phyloP scores from a whole-genome alignment of 192 early-diverging fungal species.

The Linnemannia elongata region DNA sequence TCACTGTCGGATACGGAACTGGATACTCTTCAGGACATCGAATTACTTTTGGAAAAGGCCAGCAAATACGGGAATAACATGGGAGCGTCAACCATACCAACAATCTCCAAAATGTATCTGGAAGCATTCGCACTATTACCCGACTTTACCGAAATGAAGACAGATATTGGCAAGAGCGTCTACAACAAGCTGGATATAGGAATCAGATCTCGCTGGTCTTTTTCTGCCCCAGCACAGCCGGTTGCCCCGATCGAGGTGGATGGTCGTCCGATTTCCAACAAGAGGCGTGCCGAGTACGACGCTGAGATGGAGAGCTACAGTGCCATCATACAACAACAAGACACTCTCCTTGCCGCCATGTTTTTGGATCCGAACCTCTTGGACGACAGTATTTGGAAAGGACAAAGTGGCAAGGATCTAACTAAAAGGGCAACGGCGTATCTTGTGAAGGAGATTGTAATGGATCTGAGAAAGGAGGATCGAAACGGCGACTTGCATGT shows the following conservation, averaged over 20 bases:
- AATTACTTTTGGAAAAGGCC: slow-evolving; percentile 8
- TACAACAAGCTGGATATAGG: not conserved
- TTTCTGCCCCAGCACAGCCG: not conserved
- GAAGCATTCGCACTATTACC: not conserved
- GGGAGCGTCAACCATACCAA: slow-evolving; percentile 15
- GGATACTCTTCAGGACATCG: slow-evolving; percentile 6
- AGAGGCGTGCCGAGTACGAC: not conserved
- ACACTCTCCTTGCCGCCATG: slow-evolving; percentile 11
- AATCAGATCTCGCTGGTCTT: slow-evolving; percentile 16
- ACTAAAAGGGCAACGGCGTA: not conserved
- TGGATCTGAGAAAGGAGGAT: not conserved
- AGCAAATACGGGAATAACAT: slow-evolving; percentile 11
- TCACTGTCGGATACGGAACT: not conserved
- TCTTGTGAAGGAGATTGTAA: not conserved
- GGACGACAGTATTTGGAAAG: not conserved
- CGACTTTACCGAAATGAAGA: slow-evolving; percentile 1
- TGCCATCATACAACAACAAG: not conserved
- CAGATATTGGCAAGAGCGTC: slow-evolving; percentile 15
- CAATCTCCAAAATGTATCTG: slow-evolving; percentile 21
- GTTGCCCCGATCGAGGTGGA: not conserved
- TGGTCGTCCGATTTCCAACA: not conserved
- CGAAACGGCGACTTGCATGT: not conserved
- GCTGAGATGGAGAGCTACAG: slow-evolving; percentile 2
- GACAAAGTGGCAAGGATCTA: not conserved
- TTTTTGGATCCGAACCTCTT: slow-evolving; percentile 6